phyloP scores from a whole-genome alignment of 768 basidiomycete species.

The Kwoniella bestiolae region DNA sequence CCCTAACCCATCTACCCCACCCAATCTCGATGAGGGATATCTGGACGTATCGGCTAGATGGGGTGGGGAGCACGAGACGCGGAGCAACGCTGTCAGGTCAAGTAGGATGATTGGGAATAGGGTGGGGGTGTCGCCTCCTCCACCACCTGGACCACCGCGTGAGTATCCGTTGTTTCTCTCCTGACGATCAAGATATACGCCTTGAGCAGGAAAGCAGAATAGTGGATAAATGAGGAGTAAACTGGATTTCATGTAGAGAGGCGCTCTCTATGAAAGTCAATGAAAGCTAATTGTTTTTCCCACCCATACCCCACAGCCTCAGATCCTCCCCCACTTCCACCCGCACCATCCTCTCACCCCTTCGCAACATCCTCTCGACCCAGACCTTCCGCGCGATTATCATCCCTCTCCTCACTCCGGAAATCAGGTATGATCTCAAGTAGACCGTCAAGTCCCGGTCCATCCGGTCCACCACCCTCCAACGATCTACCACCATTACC shows the following conservation, averaged over 20 bases:
- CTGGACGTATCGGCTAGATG: slow-evolving; percentile 24
- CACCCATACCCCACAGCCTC: slow-evolving; percentile 59
- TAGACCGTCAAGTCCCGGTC: slow-evolving; percentile 17
- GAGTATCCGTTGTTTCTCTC: slow-evolving; percentile 7
- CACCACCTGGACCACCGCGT: slow-evolving; percentile 48
- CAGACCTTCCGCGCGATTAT: slow-evolving; percentile 17
- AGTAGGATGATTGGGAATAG: slow-evolving; percentile 30
- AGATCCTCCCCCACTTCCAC: slow-evolving; percentile 26
- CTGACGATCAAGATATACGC: not conserved
- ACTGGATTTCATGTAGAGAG: not conserved
- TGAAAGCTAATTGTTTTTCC: not conserved
- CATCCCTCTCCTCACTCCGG: slow-evolving; percentile 14
- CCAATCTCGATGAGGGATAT: slow-evolving; percentile 14
- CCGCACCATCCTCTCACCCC: slow-evolving; percentile 19
- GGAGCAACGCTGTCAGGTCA: slow-evolving; percentile 6
- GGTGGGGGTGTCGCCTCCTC: slow-evolving; percentile 32
- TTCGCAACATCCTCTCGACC: slow-evolving; percentile 20
- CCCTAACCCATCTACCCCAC: not conserved
- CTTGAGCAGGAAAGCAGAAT: too few species aligned
- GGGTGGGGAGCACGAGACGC: slow-evolving; percentile 15
- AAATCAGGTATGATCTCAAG: slow-evolving; percentile 11
- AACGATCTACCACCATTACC: slow-evolving; percentile 21
- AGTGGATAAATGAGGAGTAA: not conserved
- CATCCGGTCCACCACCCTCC: slow-evolving; percentile 22
- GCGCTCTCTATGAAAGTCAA: not conserved